Conservation (phyloP, 352 stramenopile genomes). For the Aphanomyces invadans region DNA sequence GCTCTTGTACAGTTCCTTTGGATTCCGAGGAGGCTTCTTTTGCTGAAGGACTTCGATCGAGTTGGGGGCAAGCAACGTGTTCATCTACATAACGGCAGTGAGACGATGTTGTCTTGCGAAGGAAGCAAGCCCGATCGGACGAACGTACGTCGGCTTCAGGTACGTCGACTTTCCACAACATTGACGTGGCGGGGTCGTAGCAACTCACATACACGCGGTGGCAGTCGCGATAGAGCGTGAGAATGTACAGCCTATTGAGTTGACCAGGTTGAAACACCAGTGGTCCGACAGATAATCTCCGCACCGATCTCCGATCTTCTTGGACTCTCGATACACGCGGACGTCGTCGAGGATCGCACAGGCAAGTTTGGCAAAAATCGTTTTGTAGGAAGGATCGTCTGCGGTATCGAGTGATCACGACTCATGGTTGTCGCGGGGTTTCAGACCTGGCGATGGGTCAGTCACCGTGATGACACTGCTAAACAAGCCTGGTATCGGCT, state of each 20-base stretch:
- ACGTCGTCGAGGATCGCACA: constrained; percentile 55
- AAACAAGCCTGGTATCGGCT: constrained; percentile 52
- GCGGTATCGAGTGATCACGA: constrained; percentile 16
- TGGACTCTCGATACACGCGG: constrained; percentile 49
- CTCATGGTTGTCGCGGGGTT: not conserved
- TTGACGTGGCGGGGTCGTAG: constrained; percentile 50
- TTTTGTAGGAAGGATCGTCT: constrained; percentile 9
- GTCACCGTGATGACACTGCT: constrained; percentile 48
- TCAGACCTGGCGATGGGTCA: constrained; percentile 27
- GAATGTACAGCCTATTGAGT: constrained; percentile 31
- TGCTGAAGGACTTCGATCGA: constrained; percentile 39
- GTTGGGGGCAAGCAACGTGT: constrained; percentile 54
- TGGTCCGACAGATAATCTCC: too few relatives aligned
- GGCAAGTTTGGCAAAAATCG: constrained; percentile 41
- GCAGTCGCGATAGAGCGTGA: constrained; percentile 70
- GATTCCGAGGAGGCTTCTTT: constrained; percentile 38
- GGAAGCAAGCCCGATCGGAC: too few relatives aligned
- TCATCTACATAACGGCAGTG: too few relatives aligned
- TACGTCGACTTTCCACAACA: constrained; percentile 46
- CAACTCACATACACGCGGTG: constrained; percentile 53
- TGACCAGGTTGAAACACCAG: not conserved
- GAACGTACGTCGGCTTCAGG: constrained; percentile 37
- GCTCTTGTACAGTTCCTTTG: constrained; percentile 52
- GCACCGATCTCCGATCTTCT: constrained; percentile 35
- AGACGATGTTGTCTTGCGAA: too few relatives aligned